A percentile compares a stretch with the other conserved stretches of the same genome.
phyloP scores from a whole-genome alignment of 2,329 filamentous ascomycete species.

The Laburnicola sp. region DNA sequence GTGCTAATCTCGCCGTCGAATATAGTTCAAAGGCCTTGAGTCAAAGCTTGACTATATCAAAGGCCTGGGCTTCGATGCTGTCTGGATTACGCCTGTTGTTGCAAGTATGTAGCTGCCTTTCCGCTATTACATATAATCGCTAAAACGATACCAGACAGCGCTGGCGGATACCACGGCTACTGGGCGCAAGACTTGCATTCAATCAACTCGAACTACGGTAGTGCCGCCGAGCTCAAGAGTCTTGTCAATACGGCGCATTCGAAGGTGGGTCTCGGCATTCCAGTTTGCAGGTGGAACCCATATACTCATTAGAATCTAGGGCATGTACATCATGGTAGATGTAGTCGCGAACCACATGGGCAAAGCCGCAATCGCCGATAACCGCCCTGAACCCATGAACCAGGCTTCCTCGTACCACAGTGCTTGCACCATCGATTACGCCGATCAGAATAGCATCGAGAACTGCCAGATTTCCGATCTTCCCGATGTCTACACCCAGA shows the following conservation, averaged over 20 bases:
- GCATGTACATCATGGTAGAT: slow-evolving; percentile 56
- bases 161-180: slow-evolving; percentile 56
- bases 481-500: slow-evolving; percentile 35
- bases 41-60: slow-evolving; percentile 56
- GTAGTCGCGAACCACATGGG: slow-evolving; percentile 56
- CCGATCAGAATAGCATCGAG: slow-evolving; percentile 36
- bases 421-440: slow-evolving; percentile 37
- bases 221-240: slow-evolving; percentile 51
- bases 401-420: slow-evolving; percentile 32
- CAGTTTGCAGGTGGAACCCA: slow-evolving; percentile 15
- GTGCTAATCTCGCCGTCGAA: not conserved
- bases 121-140: slow-evolving; percentile 15
- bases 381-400: slow-evolving; percentile 34
- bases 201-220: slow-evolving; percentile 56
- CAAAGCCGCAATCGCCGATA: slow-evolving; percentile 28
- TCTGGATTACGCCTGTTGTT: slow-evolving; percentile 51
- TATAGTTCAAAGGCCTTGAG: slow-evolving; percentile 52
- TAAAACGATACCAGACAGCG: slow-evolving; percentile 38
- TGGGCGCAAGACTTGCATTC: slow-evolving; percentile 54
- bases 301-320: slow-evolving; percentile 23
- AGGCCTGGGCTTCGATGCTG: slow-evolving; percentile 54
- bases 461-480: slow-evolving; percentile 36
- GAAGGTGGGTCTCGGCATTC: slow-evolving; percentile 46
- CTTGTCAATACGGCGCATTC: slow-evolving; percentile 52
- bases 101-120: slow-evolving; percentile 31